Conservation (phyloP, 2,329 filamentous ascomycete species). For the Penicillium nordicum region DNA sequence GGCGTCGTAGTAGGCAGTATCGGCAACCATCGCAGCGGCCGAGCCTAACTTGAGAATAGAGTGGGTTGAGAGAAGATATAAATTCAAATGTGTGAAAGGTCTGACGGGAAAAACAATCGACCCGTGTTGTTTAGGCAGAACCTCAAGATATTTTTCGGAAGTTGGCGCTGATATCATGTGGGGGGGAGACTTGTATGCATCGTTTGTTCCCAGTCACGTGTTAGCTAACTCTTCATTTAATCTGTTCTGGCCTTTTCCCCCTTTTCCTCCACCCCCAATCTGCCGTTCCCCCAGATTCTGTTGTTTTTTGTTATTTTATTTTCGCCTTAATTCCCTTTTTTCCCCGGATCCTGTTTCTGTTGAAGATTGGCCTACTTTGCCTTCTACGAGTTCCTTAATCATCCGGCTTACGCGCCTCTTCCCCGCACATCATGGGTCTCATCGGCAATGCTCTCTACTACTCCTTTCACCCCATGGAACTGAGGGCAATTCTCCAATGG, state of each 20-base stretch:
- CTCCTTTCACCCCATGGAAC: slow-evolving; percentile 69
- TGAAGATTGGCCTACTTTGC: neutral
- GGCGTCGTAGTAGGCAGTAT: slow-evolving; percentile 84
- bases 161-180: slow-evolving; percentile 12
- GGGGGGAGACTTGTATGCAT: slow-evolving; percentile 6
- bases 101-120: neutral
- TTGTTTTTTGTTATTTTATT: slow-evolving; percentile 4
- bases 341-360: neutral
- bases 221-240: slow-evolving; percentile 10
- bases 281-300: slow-evolving; percentile 10
- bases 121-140: slow-evolving; percentile 24
- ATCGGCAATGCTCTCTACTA: slow-evolving; percentile 63
- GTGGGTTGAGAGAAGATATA: neutral
- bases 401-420: slow-evolving; percentile 5
- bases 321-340: slow-evolving; percentile 9
- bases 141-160: slow-evolving; percentile 6
- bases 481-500: slow-evolving; percentile 88
- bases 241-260: slow-evolving; percentile 16
- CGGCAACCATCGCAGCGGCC: slow-evolving; percentile 66
- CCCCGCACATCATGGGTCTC: slow-evolving; percentile 36
- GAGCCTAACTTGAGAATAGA: neutral
- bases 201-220: slow-evolving; percentile 4
- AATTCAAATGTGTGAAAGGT: neutral
- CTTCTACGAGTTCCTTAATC: neutral
- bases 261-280: slow-evolving; percentile 15